A percentile compares a stretch with the other conserved stretches of the same genome.
Conservation (phyloP, 257 asterid genomes). For the Gentiana straminea region DNA sequence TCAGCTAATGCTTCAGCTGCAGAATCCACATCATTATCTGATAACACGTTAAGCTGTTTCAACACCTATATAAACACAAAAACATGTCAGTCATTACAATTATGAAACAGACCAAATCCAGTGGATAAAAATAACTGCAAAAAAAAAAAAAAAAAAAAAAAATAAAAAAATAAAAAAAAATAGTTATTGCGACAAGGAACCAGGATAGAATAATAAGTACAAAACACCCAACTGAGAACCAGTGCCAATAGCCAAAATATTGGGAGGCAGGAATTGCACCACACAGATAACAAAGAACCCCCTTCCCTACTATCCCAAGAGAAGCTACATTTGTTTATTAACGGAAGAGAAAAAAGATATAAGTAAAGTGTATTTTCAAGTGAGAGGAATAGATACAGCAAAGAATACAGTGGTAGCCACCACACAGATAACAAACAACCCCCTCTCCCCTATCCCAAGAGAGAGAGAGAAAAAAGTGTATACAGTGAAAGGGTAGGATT, state of each 20-base stretch:
- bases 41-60: conserved; percentile 64
- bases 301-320: not conserved
- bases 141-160: not conserved
- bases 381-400: too few relatives aligned
- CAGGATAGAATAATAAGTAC: too few relatives aligned
- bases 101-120: not conserved
- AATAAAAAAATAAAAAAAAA: not conserved
- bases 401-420: too few relatives aligned
- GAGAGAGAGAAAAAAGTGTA: too few relatives aligned
- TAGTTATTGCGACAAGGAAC: too few relatives aligned
- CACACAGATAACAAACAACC: too few relatives aligned
- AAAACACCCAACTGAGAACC: not conserved
- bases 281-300: not conserved
- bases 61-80: conserved; percentile 50
- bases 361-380: too few relatives aligned
- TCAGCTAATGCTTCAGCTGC: conserved; percentile 88
- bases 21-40: conserved; percentile 59
- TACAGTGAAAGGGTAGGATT: not conserved
- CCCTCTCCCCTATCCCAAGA: too few relatives aligned
- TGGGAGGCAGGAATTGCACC: not conserved
- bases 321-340: not conserved
- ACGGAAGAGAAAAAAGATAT: too few relatives aligned
- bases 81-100: conserved; percentile 11
- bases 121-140: not conserved
- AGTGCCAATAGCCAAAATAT: not conserved